Evolutionary conservation across 2,329 filamentous ascomycete genomes (phyloP).

Genomic region (Pseudopyricularia cyperi): DNA sequence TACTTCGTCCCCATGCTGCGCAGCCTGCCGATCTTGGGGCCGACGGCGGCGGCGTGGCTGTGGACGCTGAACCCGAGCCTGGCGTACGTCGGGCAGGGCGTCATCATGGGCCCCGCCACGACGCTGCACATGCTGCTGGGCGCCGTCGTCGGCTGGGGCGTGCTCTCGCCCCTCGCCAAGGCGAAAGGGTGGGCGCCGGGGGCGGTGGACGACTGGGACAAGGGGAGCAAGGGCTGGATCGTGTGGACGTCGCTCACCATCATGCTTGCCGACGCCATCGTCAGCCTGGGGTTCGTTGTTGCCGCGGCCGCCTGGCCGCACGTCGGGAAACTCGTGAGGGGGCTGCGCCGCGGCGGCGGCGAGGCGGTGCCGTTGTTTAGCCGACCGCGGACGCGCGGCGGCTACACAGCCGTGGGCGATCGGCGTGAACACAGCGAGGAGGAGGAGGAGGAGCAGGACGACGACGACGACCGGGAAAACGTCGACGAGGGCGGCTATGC

Average conservation of each 20-base stretch:
- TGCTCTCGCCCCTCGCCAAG: slow-evolving; percentile 84
- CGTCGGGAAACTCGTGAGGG: not conserved
- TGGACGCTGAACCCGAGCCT: slow-evolving; percentile 95
- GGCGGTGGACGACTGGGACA: slow-evolving; percentile 75
- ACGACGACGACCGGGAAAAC: not conserved
- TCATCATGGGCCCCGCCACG: slow-evolving; percentile 95
- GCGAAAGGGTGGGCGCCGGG: slow-evolving; percentile 79
- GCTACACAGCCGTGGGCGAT: not conserved
- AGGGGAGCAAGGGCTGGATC: slow-evolving; percentile 95
- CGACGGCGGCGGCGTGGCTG: slow-evolving; percentile 62
- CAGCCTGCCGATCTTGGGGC: slow-evolving; percentile 77
- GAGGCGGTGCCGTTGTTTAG: not conserved
- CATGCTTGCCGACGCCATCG: slow-evolving; percentile 86
- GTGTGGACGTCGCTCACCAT: slow-evolving; percentile 94
- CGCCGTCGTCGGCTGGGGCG: slow-evolving; percentile 76
- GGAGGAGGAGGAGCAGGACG: not conserved
- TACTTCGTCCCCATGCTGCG: slow-evolving; percentile 83
- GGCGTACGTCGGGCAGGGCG: slow-evolving; percentile 94
- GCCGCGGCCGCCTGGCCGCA: slow-evolving; percentile 24
- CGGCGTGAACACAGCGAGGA: not conserved
- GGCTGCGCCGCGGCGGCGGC: not conserved
- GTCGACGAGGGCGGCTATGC: slow-evolving; percentile 12
- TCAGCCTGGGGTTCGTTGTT: slow-evolving; percentile 73
- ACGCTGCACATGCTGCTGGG: slow-evolving; percentile 93
- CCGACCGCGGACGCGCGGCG: not conserved